Evolutionary conservation across 805 yeast species (phyloP).

Genomic region (Debaryomyces prosopidis): DNA sequence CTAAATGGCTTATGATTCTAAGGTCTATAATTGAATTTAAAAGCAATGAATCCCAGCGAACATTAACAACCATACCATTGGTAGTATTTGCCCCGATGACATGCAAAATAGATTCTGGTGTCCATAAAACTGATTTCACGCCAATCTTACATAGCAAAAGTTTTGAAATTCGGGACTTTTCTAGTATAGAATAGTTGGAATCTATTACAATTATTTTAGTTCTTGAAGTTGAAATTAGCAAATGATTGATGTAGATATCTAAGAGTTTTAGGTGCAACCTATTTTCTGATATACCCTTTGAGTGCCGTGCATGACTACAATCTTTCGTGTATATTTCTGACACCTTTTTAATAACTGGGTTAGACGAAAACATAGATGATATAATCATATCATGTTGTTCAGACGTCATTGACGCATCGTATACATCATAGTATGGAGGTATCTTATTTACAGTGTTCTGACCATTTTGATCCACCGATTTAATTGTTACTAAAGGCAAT

Average conservation of each 20-base stretch:
- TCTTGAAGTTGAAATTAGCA: slow-evolving; percentile 18
- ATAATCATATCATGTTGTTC: slow-evolving; percentile 12
- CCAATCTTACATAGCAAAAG: slow-evolving; percentile 22
- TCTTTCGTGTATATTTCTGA: slow-evolving; percentile 11
- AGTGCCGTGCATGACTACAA: slow-evolving; percentile 3
- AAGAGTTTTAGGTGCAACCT: slow-evolving; percentile 11
- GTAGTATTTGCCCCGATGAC: slow-evolving; percentile 20
- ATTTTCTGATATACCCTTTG: slow-evolving; percentile 3
- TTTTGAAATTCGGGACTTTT: slow-evolving; percentile 17
- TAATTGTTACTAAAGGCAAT: slow-evolving; percentile 12
- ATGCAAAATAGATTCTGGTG: slow-evolving; percentile 18
- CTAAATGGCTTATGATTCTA: slow-evolving; percentile 12
- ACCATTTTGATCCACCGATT: neutral
- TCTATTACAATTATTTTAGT: slow-evolving; percentile 23
- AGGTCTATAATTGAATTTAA: slow-evolving; percentile 24
- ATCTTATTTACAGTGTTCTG: neutral
- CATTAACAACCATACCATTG: slow-evolving; percentile 28
- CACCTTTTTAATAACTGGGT: slow-evolving; percentile 2
- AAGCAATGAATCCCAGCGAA: slow-evolving; percentile 25
- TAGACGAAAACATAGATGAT: neutral
- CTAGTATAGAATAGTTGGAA: slow-evolving; percentile 12
- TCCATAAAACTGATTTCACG: slow-evolving; percentile 23
- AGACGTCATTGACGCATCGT: slow-evolving; percentile 19
- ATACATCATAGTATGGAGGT: slow-evolving; percentile 21
- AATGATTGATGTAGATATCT: slow-evolving; percentile 10